These are phyloP conservation scores for Paecilomyces dactylethromorphus DNA, from an alignment of 2,329 filamentous ascomycete genomes.

Conservation along the genomic window DNA sequence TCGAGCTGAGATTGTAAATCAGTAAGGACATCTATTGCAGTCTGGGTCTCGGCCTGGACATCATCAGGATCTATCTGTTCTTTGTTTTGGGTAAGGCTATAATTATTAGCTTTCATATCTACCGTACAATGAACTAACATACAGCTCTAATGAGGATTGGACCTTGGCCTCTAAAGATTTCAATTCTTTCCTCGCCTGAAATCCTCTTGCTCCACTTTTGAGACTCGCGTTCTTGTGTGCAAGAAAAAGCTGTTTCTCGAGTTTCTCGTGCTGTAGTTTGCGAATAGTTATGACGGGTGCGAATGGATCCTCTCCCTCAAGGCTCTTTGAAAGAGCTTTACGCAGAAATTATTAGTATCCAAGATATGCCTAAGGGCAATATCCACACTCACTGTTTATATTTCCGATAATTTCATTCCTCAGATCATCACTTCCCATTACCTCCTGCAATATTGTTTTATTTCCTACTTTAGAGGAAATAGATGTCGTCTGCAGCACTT, in stretches of 20 bases:
- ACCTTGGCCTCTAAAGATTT: conserved; percentile 62
- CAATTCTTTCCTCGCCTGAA: conserved; percentile 69
- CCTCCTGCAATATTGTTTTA: conserved; percentile 63
- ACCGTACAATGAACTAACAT: conserved; percentile 14
- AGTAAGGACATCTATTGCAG: conserved; percentile 62
- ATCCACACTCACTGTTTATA: conserved; percentile 52
- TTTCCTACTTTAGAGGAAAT: too few relatives aligned
- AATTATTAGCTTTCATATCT: background rate
- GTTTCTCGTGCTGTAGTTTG: conserved; percentile 54
- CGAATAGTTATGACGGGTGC: conserved; percentile 57
- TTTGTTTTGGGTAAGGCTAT: conserved; percentile 44
- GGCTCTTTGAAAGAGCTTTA: conserved; percentile 51
- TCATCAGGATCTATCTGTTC: conserved; percentile 51
- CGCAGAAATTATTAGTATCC: too few relatives aligned
- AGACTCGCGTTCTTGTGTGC: conserved; percentile 67
- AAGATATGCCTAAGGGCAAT: too few relatives aligned
- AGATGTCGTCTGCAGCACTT: too few relatives aligned
- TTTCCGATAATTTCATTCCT: conserved; percentile 54
- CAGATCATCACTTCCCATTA: conserved; percentile 48
- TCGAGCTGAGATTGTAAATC: conserved; percentile 64
- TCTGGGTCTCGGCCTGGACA: conserved; percentile 60
- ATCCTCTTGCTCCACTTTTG: conserved; percentile 67
- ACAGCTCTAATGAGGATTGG: conserved; percentile 50
- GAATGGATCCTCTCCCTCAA: conserved; percentile 53
- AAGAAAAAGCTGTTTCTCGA: conserved; percentile 59